These are phyloP conservation scores for Acanthamoeba quina DNA, from an alignment of 208 protist genomes.

Conservation along the genomic window DNA sequence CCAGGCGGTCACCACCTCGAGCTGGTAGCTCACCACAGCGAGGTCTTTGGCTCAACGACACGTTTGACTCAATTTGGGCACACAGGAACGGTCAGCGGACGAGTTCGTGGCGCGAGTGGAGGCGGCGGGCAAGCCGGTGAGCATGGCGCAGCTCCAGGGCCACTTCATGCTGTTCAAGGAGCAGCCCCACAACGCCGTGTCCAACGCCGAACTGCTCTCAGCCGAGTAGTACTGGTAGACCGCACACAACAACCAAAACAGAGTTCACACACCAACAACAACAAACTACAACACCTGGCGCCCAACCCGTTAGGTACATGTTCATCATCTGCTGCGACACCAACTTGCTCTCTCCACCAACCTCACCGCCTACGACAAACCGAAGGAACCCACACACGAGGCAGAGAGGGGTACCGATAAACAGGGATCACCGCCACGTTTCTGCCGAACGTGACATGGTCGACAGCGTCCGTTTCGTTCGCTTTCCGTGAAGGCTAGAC, in stretches of 20 bases:
- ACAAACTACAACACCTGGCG: no score
- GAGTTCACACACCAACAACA: no score
- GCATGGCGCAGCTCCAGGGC: conserved; percentile 95
- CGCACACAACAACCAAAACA: neutral
- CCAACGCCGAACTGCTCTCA: conserved; percentile 62
- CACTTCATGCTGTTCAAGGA: conserved; percentile 95
- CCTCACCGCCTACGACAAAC: neutral
- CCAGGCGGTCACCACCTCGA: neutral
- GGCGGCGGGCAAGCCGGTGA: conserved; percentile 86
- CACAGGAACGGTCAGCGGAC: neutral
- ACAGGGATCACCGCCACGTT: neutral
- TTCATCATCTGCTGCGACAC: neutral
- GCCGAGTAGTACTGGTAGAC: no score
- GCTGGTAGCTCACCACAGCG: no score
- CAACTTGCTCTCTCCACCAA: neutral
- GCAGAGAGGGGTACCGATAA: neutral
- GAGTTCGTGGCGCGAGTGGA: conserved; percentile 30
- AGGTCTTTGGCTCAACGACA: no score
- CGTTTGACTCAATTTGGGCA: no score
- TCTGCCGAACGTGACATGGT: neutral
- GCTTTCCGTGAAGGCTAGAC: neutral
- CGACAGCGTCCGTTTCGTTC: neutral
- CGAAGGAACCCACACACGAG: neutral
- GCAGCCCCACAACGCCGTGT: conserved; percentile 87
- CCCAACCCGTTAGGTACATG: neutral